A percentile compares a stretch with the other conserved stretches of the same genome.
Evolutionary conservation across 78 protist species (phyloP).

Genomic region (Pigoraptor vietnamica): DNA sequence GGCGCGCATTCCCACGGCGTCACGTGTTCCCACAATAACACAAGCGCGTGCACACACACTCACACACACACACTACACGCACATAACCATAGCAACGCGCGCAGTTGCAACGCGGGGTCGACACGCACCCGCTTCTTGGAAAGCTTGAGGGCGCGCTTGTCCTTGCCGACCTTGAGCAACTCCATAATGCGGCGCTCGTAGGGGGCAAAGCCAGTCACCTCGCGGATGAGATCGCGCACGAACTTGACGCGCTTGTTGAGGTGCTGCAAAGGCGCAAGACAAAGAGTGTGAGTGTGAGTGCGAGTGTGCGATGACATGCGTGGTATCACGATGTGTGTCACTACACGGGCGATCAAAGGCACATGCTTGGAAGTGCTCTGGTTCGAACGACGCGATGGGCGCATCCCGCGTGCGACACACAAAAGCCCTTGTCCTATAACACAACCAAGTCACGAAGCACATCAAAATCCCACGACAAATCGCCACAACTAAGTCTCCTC

Average conservation of each 20-base stretch:
- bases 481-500: not conserved
- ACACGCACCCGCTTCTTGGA: conserved; percentile 64
- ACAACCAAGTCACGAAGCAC: not conserved
- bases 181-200: conserved; percentile 88
- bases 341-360: no score
- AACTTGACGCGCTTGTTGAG: not conserved
- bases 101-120: not conserved
- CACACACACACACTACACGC: no score
- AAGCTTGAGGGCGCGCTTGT: conserved; percentile 89
- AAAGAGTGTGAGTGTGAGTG: not conserved
- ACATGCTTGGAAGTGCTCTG: no score
- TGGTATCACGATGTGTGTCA: no score
- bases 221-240: conserved; percentile 70
- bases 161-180: conserved; percentile 75
- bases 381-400: no score
- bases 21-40: not conserved
- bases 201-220: conserved; percentile 87
- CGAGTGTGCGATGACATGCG: no score
- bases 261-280: not conserved
- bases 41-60: not conserved
- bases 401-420: no score
- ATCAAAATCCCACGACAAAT: not conserved
- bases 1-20: not conserved
- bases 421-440: not conserved
- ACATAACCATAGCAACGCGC: no score